These are phyloP conservation scores for Candida verbasci DNA, from an alignment of 805 yeast species.

Conservation along the genomic window DNA sequence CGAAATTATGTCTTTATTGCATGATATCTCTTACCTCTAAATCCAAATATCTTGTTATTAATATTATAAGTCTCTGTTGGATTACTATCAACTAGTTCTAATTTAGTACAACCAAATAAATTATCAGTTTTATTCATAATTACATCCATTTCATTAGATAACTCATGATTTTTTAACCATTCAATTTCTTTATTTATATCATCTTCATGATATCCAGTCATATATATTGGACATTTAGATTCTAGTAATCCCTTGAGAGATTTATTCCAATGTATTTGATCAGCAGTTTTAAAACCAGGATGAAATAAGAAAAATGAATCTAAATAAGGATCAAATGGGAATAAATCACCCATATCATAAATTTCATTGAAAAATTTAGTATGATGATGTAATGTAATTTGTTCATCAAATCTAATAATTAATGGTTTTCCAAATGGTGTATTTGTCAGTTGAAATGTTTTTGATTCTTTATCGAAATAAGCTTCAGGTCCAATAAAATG, in stretches of 20 bases:
- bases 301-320: constrained; percentile 93
- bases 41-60: constrained; percentile 84
- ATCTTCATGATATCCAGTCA: constrained; percentile 81
- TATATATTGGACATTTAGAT: constrained; percentile 86
- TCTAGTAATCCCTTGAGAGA: constrained; percentile 84
- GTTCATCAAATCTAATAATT: constrained; percentile 67
- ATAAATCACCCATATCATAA: constrained; percentile 89
- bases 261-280: constrained; percentile 77
- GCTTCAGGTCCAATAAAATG: constrained; percentile 95
- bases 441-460: constrained; percentile 52
- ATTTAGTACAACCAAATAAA: constrained; percentile 78
- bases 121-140: constrained; percentile 72
- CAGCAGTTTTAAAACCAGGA: constrained; percentile 88
- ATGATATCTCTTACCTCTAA: constrained; percentile 96
- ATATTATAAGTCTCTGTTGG: constrained; percentile 94
- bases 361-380: constrained; percentile 88
- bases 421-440: constrained; percentile 57
- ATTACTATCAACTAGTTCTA: constrained; percentile 88
- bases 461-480: constrained; percentile 64
- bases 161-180: constrained; percentile 63
- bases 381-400: constrained; percentile 72
- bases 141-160: constrained; percentile 68
- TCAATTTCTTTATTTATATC: constrained; percentile 68
- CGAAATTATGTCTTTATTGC: constrained; percentile 44
- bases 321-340: constrained; percentile 96